A percentile compares a stretch with the other conserved stretches of the same genome.
These are phyloP conservation scores for Alternaria longipes DNA, from an alignment of 2,329 filamentous ascomycete species.

Conservation along the genomic window DNA sequence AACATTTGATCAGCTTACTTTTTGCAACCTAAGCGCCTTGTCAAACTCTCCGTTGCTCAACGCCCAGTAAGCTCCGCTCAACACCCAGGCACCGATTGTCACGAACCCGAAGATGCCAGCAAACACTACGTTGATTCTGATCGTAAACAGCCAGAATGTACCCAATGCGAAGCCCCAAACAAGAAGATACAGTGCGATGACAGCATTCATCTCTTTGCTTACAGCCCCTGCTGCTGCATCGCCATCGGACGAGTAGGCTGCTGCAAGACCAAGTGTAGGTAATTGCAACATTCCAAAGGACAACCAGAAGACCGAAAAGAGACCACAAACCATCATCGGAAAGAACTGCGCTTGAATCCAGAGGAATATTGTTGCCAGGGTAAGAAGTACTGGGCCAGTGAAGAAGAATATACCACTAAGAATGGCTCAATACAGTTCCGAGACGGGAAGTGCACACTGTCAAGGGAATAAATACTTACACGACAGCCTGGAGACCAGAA, in stretches of 20 bases:
- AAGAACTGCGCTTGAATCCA: constrained; percentile 55
- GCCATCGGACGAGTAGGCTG: constrained; percentile 54
- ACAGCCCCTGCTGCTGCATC: constrained; percentile 56
- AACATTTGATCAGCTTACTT: constrained; percentile 45
- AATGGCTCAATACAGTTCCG: neutral
- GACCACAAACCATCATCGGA: constrained; percentile 62
- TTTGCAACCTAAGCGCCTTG: constrained; percentile 56
- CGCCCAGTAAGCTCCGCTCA: constrained; percentile 62
- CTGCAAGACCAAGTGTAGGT: constrained; percentile 59
- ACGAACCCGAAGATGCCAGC: constrained; percentile 61
- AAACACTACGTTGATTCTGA: constrained; percentile 62
- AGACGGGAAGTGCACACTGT: neutral
- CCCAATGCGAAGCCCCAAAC: constrained; percentile 64
- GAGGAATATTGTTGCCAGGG: constrained; percentile 61
- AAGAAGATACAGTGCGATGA: constrained; percentile 60
- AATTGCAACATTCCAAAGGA: constrained; percentile 63
- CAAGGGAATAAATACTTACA: constrained; percentile 21
- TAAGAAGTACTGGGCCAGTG: constrained; percentile 58
- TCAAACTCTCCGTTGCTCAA: constrained; percentile 56
- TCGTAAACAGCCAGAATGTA: constrained; percentile 62
- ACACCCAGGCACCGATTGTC: constrained; percentile 56
- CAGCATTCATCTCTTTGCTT: constrained; percentile 59
- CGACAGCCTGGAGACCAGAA: constrained; percentile 48
- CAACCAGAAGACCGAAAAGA: constrained; percentile 62
- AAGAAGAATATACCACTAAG: constrained; percentile 54